These are phyloP conservation scores for Boletus speciosus DNA, from an alignment of 768 basidiomycete species.

Conservation along the genomic window DNA sequence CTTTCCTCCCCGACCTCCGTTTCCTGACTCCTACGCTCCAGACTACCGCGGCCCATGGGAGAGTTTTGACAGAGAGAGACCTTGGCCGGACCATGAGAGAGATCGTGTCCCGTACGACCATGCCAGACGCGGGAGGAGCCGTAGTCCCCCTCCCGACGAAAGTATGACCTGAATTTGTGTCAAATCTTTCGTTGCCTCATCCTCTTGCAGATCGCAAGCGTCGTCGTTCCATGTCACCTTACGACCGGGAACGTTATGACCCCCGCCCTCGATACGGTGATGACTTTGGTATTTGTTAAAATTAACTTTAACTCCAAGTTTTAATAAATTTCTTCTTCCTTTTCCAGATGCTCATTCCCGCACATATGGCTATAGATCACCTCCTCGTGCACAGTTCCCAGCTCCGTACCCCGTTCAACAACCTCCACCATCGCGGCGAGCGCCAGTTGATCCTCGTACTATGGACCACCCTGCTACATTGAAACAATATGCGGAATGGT, in stretches of 20 bases:
- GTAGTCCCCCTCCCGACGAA: slow-evolving; percentile 72
- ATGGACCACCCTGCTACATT: slow-evolving; percentile 78
- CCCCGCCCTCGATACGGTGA: slow-evolving; percentile 80
- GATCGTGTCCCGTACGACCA: slow-evolving; percentile 70
- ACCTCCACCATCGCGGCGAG: slow-evolving; percentile 50
- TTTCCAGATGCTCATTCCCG: slow-evolving; percentile 62
- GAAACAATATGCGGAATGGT: slow-evolving; percentile 89
- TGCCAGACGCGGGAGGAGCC: slow-evolving; percentile 66
- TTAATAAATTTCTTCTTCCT: slow-evolving; percentile 6
- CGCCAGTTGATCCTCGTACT: slow-evolving; percentile 75
- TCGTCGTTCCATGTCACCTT: slow-evolving; percentile 69
- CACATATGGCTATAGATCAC: slow-evolving; percentile 58
- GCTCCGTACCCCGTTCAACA: slow-evolving; percentile 38
- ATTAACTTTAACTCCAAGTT: not conserved
- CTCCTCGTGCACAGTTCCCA: slow-evolving; percentile 54
- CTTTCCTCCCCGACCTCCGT: slow-evolving; percentile 52
- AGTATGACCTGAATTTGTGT: slow-evolving; percentile 34
- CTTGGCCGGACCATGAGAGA: slow-evolving; percentile 62
- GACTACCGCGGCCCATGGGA: slow-evolving; percentile 70
- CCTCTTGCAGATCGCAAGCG: slow-evolving; percentile 60
- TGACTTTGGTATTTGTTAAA: slow-evolving; percentile 60
- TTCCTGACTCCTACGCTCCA: slow-evolving; percentile 55
- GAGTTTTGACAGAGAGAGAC: slow-evolving; percentile 65
- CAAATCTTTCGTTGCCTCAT: slow-evolving; percentile 6
- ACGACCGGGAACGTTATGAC: slow-evolving; percentile 80